Percentiles rank a stretch among this genome's conserved stretches.
These are phyloP conservation scores for Pseudonitzschia delicatissima DNA, from an alignment of 108 stramenopile species.

Conservation along the genomic window DNA sequence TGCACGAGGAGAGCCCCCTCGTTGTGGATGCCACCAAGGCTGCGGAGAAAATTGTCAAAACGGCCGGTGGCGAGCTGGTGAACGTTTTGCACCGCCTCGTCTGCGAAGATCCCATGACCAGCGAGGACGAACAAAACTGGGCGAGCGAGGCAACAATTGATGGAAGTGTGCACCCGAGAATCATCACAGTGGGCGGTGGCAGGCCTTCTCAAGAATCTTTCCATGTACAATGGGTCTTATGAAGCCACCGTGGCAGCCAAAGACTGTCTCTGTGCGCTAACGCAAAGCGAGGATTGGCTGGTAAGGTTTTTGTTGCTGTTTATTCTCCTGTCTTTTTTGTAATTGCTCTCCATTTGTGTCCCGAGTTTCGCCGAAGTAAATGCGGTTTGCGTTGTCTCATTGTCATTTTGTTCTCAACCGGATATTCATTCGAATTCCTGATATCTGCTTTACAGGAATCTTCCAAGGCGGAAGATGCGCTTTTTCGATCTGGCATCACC, in stretches of 20 bases:
- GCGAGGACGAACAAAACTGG: neutral
- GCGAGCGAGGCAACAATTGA: neutral
- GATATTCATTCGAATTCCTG: too few species aligned
- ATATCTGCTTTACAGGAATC: neutral
- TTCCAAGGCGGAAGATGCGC: neutral
- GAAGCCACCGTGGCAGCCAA: neutral
- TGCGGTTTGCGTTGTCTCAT: neutral
- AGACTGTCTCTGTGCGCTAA: neutral
- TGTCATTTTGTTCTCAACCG: neutral
- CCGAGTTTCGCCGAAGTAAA: neutral
- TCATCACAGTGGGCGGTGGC: slow-evolving; percentile 10
- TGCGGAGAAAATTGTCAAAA: neutral
- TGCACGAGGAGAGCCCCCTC: neutral
- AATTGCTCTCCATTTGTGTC: neutral
- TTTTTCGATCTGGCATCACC: neutral
- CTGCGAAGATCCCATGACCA: neutral
- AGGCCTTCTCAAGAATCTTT: slow-evolving; percentile 9
- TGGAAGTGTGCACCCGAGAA: neutral
- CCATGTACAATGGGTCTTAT: neutral
- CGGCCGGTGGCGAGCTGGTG: neutral
- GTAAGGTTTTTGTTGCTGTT: too few species aligned
- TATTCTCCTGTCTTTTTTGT: neutral
- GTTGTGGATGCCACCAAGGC: neutral
- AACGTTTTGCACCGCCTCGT: neutral
- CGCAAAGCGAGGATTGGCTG: neutral